Evolutionary conservation across 139 green algal species (phyloP), one percentile per base, ranked within the genome.

Genomic region (Chlamydomonas asymmetrica): DNA sequence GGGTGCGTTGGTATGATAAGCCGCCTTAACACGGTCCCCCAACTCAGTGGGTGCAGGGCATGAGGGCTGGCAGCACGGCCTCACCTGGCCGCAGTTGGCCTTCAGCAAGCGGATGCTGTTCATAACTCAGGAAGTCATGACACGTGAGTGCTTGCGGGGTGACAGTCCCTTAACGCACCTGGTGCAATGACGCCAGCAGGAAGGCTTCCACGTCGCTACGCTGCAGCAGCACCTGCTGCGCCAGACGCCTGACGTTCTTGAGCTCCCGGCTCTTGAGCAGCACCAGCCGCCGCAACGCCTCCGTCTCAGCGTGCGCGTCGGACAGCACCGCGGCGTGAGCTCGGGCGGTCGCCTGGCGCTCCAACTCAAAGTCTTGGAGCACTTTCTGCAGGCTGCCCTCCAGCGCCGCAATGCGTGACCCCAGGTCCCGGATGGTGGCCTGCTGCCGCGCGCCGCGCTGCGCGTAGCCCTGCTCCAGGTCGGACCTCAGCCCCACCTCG

Each of bases 151-250:
- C n/a, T n/a, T n/a, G n/a, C n/a, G n/a, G n/a, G n/a, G n/a, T n/a
- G n/a, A n/a, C n/a, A n/a, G n/a, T n/a, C n/a, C n/a, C n/a, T n/a
- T n/a, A n/a, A 66, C 73, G 37, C 59, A 95, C 93, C 38, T 85
- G 62, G 43, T 91, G 83, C 35, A 97, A 65, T 73, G 72, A 89
- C 35, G 89, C 89, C 22, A 98, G 82, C 49, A 98, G 84, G 81
- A 98, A 98, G n/a, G 85, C 86, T 84, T 97, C 92, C 52, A 97
- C 89, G 48, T 98, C 93, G 38, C 72, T 87, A 8, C 93, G 87
- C 74, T 97, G 90, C 54, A 90, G 79, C 71, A 98, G 75, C 35
- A 97, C 91, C 78, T 96, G 84, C 48, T 97, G 82, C 29, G 93
- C 92, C 34, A 97, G 82, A 34, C 79, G 61, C 43, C 90, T 83